Conservation (phyloP, 495 filamentous ascomycete genomes). For the Penicillium antarcticum region DNA sequence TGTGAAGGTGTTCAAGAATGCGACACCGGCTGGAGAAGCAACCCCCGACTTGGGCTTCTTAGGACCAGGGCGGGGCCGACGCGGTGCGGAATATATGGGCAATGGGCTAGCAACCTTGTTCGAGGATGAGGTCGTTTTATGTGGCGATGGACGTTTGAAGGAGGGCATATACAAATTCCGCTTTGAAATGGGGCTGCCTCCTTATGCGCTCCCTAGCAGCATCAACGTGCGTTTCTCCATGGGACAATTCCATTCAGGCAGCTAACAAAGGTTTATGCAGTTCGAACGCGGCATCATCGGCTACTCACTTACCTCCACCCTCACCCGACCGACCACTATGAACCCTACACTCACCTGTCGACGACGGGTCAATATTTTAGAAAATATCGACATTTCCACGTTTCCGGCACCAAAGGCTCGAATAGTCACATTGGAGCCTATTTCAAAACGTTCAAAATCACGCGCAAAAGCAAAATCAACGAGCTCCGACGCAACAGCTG, state of each 20-base stretch:
- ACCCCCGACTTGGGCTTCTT: slow-evolving; percentile 43
- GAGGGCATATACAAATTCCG: slow-evolving; percentile 87
- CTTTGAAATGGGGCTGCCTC: slow-evolving; percentile 79
- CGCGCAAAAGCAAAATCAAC: slow-evolving; percentile 36
- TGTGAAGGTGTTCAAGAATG: slow-evolving; percentile 82
- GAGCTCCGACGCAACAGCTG: slow-evolving; percentile 28
- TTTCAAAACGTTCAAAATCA: slow-evolving; percentile 52
- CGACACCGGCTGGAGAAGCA: slow-evolving; percentile 61
- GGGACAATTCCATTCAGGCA: background rate
- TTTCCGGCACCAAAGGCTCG: slow-evolving; percentile 61
- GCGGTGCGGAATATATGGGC: slow-evolving; percentile 65
- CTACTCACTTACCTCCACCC: slow-evolving; percentile 82
- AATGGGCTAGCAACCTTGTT: slow-evolving; percentile 85
- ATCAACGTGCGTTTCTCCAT: slow-evolving; percentile 69
- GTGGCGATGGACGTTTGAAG: slow-evolving; percentile 83
- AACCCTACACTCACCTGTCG: slow-evolving; percentile 75
- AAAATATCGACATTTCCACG: slow-evolving; percentile 62
- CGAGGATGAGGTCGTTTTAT: slow-evolving; percentile 85
- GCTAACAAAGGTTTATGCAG: slow-evolving; percentile 42
- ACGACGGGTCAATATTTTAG: slow-evolving; percentile 71
- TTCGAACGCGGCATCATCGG: slow-evolving; percentile 94
- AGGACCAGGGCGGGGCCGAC: slow-evolving; percentile 53
- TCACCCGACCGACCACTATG: slow-evolving; percentile 87
- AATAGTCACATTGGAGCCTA: slow-evolving; percentile 78
- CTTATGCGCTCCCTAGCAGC: slow-evolving; percentile 81